Base-by-base conservation (phyloP, 208 protist species). In the Leishmania arabica region DNA sequence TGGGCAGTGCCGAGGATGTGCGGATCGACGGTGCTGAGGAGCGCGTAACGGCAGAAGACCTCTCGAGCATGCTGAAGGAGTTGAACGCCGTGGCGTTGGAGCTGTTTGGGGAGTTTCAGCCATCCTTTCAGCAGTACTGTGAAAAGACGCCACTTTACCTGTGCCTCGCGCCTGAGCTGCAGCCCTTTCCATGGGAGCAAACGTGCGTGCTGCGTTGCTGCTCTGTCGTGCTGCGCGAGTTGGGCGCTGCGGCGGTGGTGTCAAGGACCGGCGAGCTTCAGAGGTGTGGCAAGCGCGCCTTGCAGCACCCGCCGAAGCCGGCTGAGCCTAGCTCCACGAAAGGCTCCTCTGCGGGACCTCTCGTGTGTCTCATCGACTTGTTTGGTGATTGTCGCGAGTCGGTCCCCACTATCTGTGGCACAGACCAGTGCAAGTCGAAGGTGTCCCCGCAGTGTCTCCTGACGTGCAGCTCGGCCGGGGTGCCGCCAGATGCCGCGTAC, bases 121-220 rank as follows among this genome's bases (percentile, higher is more conserved):
- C 85, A 4, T 47, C 84, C 8, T 58, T 96, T 2, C 68, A 80
- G 19, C 82, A 75, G 45, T 86, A 86, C 31, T 80, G 84, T 27
- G 79, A 82, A 21, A 90, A 87, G 62, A 82, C 87, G 34, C 73
- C 86, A 8, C 79, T 96, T 42, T 92, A 91, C 80, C 87, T 97
- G 17, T 96, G 93, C 60, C 84, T 97, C 7, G 88, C 90, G 60
- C 87, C 92, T 6, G n/a, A 86, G 40, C 73, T 97, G 69, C 92
- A 95, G 51, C 58, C 85, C 9, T 87, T 95, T 24, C 92, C 95
- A 1, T 66, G 95, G 45, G 95, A 97, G 81, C 88, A 91, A 42
- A 75, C 80, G 17, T 73, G 82, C 45, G 83, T 76, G 27, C 88
- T 96, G 75, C 69, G 70, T 21, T 51, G 45, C 15, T 94, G 93